A percentile compares a stretch with the other conserved stretches of the same genome.
Conservation (phyloP, 2,329 filamentous ascomycete species). For the Aspergillus persii region DNA sequence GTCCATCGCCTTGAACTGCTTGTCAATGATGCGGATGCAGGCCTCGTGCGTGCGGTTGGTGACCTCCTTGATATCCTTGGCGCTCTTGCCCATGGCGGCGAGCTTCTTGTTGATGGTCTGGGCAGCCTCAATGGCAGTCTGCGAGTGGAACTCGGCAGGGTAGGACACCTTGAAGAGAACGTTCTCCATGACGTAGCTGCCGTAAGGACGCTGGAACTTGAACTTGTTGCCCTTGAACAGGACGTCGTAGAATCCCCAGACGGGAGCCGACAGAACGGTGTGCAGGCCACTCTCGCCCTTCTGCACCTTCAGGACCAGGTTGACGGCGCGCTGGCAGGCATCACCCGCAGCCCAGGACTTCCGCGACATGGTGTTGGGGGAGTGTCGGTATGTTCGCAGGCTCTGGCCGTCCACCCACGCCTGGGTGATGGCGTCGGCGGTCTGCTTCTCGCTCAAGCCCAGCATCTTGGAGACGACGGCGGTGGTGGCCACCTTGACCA, state of each 20-base stretch:
- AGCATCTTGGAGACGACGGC: slow-evolving; percentile 96
- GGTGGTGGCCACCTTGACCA: slow-evolving; percentile 95
- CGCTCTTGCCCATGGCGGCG: slow-evolving; percentile 80
- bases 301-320: slow-evolving; percentile 84
- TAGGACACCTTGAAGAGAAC: slow-evolving; percentile 99
- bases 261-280: slow-evolving; percentile 86
- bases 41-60: slow-evolving; percentile 97
- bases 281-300: slow-evolving; percentile 89
- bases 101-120: slow-evolving; percentile 84
- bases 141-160: slow-evolving; percentile 97
- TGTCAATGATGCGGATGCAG: slow-evolving; percentile 98
- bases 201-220: slow-evolving; percentile 91
- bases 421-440: slow-evolving; percentile 91
- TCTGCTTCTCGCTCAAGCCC: slow-evolving; percentile 83
- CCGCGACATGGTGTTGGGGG: slow-evolving; percentile 98
- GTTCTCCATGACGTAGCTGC: slow-evolving; percentile 99
- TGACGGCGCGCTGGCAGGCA: slow-evolving; percentile 92
- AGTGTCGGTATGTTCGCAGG: slow-evolving; percentile 94
- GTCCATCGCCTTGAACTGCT: slow-evolving; percentile 99
- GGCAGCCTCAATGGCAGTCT: slow-evolving; percentile 94
- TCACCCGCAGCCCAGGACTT: slow-evolving; percentile 99
- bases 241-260: slow-evolving; percentile 99
- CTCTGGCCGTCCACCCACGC: slow-evolving; percentile 97
- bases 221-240: slow-evolving; percentile 96
- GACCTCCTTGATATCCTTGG: slow-evolving; percentile 88